Base-by-base conservation (phyloP, 768 basidiomycete genomes). In the Ramaria rubella region DNA sequence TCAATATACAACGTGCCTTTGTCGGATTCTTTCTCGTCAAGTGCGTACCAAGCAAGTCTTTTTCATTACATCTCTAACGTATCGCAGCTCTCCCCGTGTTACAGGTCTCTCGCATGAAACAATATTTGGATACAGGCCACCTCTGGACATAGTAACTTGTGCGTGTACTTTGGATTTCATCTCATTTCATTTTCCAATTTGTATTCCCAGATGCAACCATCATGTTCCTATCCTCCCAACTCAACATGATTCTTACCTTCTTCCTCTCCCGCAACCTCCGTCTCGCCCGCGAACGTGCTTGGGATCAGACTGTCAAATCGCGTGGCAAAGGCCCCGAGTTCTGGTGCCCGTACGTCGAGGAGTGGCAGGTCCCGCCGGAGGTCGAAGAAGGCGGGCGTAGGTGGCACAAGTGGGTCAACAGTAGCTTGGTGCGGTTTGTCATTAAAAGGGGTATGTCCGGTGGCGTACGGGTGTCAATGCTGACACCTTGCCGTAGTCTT, bases 241-340 rank as follows among this genome's bases (percentile, higher is more conserved):
- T 89, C 33, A 87, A 88, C 0, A 70, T 71, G 19, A 86, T 97
- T 55, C 76, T 95, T 49, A 77, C 75, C 2, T 94, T 87, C 74
- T 94, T 94, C 72, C 79, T 97, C 50, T 77, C 83, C 27, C 82
- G 82, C 45, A 94, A 95, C 69, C 83, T 95, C 46, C 80, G 82
- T 26, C 79, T 93, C 43, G 90, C 92, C 0, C 80, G 86, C 1
- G 81, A 81, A 52, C 79, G 87, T 11, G 91, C 81, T 11, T 90
- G 84, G 81, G 84, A 81, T 19, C 86, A 94, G 65, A 94, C 92
- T 0, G 82, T 95, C 27, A 72, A 77, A 5, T 94, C 91, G 4
- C 81, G 93, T 1, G 86, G 86, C 12, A 95, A 95, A 62, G 83
- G 85, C 0, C 72, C 77, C 0, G 83, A 87, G 8, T 95, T 94